Evolutionary conservation across 2,329 filamentous ascomycete genomes (phyloP).

Genomic region (Sphaerulina populicola): DNA sequence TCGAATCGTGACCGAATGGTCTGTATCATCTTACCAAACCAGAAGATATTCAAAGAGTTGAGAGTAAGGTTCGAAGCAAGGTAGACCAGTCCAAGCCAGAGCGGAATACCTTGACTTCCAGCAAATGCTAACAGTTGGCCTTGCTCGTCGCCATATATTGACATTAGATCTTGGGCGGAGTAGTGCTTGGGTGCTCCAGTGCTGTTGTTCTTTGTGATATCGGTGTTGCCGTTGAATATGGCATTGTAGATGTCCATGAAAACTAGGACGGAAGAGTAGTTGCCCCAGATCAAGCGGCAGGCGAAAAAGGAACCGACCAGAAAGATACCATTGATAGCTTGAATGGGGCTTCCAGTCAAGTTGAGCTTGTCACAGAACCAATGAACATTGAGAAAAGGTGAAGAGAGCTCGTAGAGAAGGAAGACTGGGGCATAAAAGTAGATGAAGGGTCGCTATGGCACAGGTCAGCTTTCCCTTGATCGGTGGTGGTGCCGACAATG

Average conservation of each 20-base stretch:
- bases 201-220: constrained; percentile 16
- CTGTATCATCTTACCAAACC: constrained; percentile 80
- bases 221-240: constrained; percentile 24
- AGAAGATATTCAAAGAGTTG: constrained; percentile 71
- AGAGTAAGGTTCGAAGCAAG: constrained; percentile 62
- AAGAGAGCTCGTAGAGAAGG: constrained; percentile 80
- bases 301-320: constrained; percentile 67
- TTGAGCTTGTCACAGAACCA: constrained; percentile 86
- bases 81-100: constrained; percentile 63
- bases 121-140: constrained; percentile 27
- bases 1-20: constrained; percentile 70
- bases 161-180: constrained; percentile 15
- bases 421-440: constrained; percentile 76
- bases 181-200: constrained; percentile 15
- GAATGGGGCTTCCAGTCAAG: constrained; percentile 64
- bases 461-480: constrained; percentile 1
- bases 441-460: constrained; percentile 62
- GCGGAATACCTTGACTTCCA: constrained; percentile 43
- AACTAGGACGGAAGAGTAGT: constrained; percentile 56
- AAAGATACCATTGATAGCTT: constrained; percentile 68
- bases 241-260: constrained; percentile 60
- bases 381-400: constrained; percentile 78
- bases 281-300: constrained; percentile 70
- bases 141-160: constrained; percentile 22
- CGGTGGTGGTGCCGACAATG: background rate